Evolutionary conservation across 2,329 filamentous ascomycete genomes (phyloP).

Genomic region (Phoma sp.): DNA sequence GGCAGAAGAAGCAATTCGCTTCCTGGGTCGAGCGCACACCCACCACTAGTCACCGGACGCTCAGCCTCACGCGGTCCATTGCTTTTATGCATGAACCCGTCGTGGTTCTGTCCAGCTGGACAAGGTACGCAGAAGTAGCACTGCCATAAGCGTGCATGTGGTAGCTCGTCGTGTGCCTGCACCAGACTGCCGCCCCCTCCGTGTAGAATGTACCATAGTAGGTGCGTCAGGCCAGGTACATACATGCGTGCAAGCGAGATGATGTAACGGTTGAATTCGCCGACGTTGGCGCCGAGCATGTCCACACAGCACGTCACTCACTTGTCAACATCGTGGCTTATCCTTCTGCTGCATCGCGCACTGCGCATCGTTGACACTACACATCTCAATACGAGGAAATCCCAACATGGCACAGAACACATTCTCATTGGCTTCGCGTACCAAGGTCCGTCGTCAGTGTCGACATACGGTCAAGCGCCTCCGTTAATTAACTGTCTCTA

Average conservation of each 20-base stretch:
- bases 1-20: conserved; percentile 17
- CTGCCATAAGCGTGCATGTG: conserved; percentile 16
- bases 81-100: conserved; percentile 28
- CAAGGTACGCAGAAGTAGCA: conserved; percentile 18
- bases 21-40: conserved; percentile 1
- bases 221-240: background rate
- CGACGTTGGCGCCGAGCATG: conserved; percentile 31
- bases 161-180: conserved; percentile 10
- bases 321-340: conserved; percentile 19
- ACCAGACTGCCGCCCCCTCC: conserved; percentile 7
- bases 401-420: conserved; percentile 41
- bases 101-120: conserved; percentile 21
- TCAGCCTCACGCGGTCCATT: conserved; percentile 19
- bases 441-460: conserved; percentile 42
- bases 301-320: conserved; percentile 26
- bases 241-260: conserved; percentile 17
- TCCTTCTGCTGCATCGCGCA: conserved; percentile 35
- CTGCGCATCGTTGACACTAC: conserved; percentile 29
- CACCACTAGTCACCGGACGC: conserved; percentile 13
- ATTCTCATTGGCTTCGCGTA: conserved; percentile 53
- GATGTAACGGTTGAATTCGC: conserved; percentile 30
- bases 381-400: conserved; percentile 15
- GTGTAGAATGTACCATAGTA: background rate
- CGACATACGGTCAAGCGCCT: background rate
- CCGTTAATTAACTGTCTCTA: conserved; percentile 30